These are phyloP conservation scores for Protomyces inundatus DNA, from an alignment of 1,139 yeast genomes.

Conservation along the genomic window DNA sequence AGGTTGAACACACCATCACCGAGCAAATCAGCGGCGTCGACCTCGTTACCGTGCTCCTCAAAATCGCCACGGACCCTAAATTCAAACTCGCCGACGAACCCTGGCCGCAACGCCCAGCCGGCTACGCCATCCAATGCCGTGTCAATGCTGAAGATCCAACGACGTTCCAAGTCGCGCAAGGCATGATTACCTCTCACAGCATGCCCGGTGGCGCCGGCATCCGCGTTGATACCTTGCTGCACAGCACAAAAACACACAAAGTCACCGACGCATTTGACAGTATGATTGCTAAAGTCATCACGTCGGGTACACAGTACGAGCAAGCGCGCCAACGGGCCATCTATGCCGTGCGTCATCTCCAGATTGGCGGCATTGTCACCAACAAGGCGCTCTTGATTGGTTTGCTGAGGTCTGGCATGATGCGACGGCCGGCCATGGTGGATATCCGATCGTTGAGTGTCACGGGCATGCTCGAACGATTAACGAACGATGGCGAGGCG, in stretches of 20 bases:
- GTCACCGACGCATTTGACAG: slow-evolving; percentile 98
- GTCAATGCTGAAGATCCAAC: slow-evolving; percentile 98
- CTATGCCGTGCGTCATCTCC: slow-evolving; percentile 3
- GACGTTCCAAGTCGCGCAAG: slow-evolving; percentile 97
- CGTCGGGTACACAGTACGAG: slow-evolving; percentile 4
- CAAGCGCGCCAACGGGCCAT: slow-evolving; percentile 2
- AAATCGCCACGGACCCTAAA: slow-evolving; percentile 1
- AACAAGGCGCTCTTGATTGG: slow-evolving; percentile 14
- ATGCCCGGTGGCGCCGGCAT: slow-evolving; percentile 99
- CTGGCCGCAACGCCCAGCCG: slow-evolving; percentile 77
- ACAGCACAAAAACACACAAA: slow-evolving; percentile 92
- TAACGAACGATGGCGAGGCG: slow-evolving; percentile 71
- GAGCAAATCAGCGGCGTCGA: slow-evolving; percentile 93
- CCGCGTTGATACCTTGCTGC: slow-evolving; percentile 94
- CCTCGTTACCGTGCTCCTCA: slow-evolving; percentile 92
- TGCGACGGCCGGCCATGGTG: slow-evolving; percentile 1
- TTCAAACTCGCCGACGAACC: slow-evolving; percentile 83
- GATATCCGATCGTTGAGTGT: slow-evolving; percentile 12
- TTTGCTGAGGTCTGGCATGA: background rate
- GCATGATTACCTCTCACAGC: slow-evolving; percentile 94
- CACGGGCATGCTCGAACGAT: slow-evolving; percentile 85
- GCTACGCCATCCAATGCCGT: slow-evolving; percentile 98
- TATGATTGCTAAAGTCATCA: slow-evolving; percentile 69
- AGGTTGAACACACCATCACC: slow-evolving; percentile 96
- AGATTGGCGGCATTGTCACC: background rate